Conservation (phyloP, 139 green algal genomes). For the Spirogloea muscicola region DNA sequence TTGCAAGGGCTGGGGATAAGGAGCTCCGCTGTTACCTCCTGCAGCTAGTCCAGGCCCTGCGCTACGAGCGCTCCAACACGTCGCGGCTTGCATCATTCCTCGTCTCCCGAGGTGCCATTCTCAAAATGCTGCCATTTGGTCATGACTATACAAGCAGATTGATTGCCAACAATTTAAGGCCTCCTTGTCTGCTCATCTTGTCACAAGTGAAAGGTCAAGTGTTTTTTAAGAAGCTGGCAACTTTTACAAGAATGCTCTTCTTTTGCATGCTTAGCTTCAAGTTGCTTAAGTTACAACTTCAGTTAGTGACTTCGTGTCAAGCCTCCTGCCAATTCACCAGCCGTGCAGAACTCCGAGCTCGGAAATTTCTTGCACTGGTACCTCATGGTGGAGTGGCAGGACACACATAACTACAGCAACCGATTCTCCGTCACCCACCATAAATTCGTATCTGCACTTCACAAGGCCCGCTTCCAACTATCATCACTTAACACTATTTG, state of each 20-base stretch:
- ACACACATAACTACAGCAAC: slow-evolving; percentile 63
- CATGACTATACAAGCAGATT: too few relatives aligned
- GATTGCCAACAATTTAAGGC: too few relatives aligned
- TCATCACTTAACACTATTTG: too few relatives aligned
- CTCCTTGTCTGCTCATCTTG: too few relatives aligned
- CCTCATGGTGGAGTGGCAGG: slow-evolving; percentile 77
- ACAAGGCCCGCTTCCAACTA: too few relatives aligned
- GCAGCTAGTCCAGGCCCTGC: slow-evolving; percentile 89
- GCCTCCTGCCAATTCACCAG: slow-evolving; percentile 18
- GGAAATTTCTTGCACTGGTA: slow-evolving; percentile 87
- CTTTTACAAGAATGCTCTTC: too few relatives aligned
- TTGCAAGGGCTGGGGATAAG: slow-evolving; percentile 72
- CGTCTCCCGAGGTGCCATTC: slow-evolving; percentile 54
- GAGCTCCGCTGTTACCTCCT: slow-evolving; percentile 88
- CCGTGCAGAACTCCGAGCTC: slow-evolving; percentile 56
- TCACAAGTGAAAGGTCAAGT: too few relatives aligned
- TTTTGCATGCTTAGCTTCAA: too few relatives aligned
- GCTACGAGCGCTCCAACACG: slow-evolving; percentile 74
- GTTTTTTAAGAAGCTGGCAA: too few relatives aligned
- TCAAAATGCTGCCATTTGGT: too few relatives aligned
- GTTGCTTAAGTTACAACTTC: too few relatives aligned
- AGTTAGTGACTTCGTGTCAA: too few relatives aligned
- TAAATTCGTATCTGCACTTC: slow-evolving; percentile 47
- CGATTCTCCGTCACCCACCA: slow-evolving; percentile 56
- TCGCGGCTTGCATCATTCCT: slow-evolving; percentile 72